These are phyloP conservation scores for Beverwykella pulmonaria DNA, from an alignment of 495 filamentous ascomycete species.

Conservation along the genomic window DNA sequence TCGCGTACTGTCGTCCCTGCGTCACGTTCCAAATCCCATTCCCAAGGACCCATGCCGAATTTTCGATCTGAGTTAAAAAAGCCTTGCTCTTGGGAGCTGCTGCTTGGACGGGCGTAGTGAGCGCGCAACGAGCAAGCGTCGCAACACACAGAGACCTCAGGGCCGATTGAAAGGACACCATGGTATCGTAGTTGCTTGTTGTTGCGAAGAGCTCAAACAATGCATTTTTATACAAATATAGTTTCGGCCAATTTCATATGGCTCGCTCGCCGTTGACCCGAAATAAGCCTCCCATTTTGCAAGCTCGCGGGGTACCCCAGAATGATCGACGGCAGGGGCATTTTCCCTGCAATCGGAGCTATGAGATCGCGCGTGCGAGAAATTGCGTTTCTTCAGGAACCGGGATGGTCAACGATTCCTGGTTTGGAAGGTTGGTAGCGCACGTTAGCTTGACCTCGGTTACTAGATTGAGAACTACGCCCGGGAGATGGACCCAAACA, in stretches of 20 bases:
- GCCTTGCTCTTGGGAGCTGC: background rate
- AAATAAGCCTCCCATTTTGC: background rate
- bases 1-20: conserved; percentile 40
- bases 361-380: background rate
- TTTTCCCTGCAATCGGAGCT: conserved; percentile 11
- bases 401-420: background rate
- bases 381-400: background rate
- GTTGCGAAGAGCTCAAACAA: background rate
- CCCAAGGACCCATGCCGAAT: conserved; percentile 39
- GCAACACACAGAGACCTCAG: background rate
- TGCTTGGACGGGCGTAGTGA: background rate
- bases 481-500: background rate
- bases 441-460: background rate
- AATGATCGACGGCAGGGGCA: conserved; percentile 4
- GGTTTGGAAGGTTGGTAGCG: background rate
- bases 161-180: background rate
- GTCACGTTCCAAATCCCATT: conserved; percentile 49
- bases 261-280: background rate
- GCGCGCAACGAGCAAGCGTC: background rate
- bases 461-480: background rate
- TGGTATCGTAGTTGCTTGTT: background rate
- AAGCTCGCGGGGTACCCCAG: background rate
- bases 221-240: background rate
- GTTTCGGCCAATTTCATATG: background rate
- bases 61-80: conserved; percentile 18